Percentiles rank a stretch among this genome's conserved stretches.
Evolutionary conservation across 768 basidiomycete genomes (phyloP).

Genomic region (Paxillus involutus): DNA sequence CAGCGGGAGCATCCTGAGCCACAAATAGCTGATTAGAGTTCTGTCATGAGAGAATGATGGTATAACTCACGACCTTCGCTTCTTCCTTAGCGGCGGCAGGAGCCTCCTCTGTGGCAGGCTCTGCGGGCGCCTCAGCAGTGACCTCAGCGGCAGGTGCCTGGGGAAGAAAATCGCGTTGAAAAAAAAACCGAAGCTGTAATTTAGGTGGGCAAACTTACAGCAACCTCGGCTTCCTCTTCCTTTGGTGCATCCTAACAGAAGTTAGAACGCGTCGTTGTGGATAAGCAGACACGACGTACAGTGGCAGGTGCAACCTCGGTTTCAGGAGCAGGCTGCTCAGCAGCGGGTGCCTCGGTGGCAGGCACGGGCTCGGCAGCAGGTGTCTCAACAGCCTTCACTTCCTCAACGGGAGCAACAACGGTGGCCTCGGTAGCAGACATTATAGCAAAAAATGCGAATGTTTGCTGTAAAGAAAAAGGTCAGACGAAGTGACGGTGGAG

Average conservation of each 20-base stretch:
- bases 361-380: conserved; percentile 30
- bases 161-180: conserved; percentile 8
- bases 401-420: conserved; percentile 51
- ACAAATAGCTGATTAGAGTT: conserved; percentile 29
- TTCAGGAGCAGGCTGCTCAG: conserved; percentile 25
- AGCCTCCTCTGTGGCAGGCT: too few species aligned
- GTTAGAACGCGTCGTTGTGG: not conserved
- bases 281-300: conserved; percentile 25
- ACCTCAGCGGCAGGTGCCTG: not conserved
- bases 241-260: conserved; percentile 39
- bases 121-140: conserved; percentile 7
- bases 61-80: conserved; percentile 37
- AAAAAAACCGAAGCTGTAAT: not conserved
- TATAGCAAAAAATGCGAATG: conserved; percentile 59
- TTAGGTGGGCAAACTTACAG: conserved; percentile 29
- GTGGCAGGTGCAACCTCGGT: conserved; percentile 30
- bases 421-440: conserved; percentile 78
- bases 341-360: conserved; percentile 27
- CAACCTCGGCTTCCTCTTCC: conserved; percentile 39
- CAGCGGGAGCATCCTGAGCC: conserved; percentile 42
- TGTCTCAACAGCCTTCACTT: conserved; percentile 50
- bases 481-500: conserved; percentile 3
- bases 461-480: conserved; percentile 43
- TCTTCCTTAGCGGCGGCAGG: conserved; percentile 41
- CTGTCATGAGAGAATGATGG: conserved; percentile 12